These are phyloP conservation scores for Pistacia atlantica DNA, from an alignment of 345 rosid genomes.

Conservation along the genomic window DNA sequence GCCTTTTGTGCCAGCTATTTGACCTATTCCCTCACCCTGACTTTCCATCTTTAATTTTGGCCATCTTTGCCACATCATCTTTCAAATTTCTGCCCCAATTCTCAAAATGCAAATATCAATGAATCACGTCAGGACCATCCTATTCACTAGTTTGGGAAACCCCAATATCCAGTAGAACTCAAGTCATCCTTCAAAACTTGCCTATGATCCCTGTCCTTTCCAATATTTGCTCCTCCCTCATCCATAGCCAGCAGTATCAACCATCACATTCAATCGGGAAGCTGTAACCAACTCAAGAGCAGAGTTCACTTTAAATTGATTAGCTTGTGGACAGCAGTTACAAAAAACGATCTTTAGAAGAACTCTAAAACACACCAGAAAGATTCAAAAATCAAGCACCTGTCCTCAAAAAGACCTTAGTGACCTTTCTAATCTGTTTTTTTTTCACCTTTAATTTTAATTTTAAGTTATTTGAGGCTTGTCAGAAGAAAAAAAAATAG, in stretches of 20 bases:
- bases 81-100: background rate
- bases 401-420: background rate
- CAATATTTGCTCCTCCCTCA: background rate
- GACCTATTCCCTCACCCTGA: background rate
- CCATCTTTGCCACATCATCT: conserved; percentile 8
- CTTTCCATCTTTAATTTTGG: too few relatives aligned
- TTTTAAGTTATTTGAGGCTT: background rate
- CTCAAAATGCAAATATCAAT: background rate
- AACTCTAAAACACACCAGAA: background rate
- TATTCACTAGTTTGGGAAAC: background rate
- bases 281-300: background rate
- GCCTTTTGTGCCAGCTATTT: background rate
- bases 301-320: background rate
- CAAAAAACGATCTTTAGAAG: background rate
- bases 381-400: background rate
- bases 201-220: background rate
- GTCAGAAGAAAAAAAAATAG: conserved; percentile 3
- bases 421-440: background rate
- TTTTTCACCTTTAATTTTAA: conserved; percentile 2
- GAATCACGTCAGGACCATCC: background rate
- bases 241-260: background rate
- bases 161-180: background rate
- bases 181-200: conserved; percentile 1
- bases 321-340: background rate
- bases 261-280: conserved; percentile 1